Percentiles rank a stretch among this genome's conserved stretches.
These are phyloP conservation scores for Auriculariales sp. DNA, from an alignment of 768 basidiomycete genomes.

Conservation along the genomic window DNA sequence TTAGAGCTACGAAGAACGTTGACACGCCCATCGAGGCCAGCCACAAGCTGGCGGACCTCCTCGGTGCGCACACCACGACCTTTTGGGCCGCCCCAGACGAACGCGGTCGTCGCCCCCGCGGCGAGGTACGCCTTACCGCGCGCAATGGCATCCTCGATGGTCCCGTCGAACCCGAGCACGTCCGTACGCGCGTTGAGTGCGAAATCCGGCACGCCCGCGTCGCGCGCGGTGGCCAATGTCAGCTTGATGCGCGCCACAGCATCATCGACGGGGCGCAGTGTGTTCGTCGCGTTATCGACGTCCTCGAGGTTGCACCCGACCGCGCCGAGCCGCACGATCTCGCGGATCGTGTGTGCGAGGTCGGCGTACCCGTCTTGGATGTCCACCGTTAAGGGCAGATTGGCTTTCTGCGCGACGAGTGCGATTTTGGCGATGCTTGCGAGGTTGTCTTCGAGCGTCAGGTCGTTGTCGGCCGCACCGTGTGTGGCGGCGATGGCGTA, in stretches of 20 bases:
- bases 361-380: conserved; percentile 8
- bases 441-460: conserved; percentile 3
- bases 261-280: neutral
- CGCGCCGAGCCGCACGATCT: conserved; percentile 7
- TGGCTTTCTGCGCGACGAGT: too few species aligned
- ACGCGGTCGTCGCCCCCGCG: conserved; percentile 9
- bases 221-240: neutral
- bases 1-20: too few species aligned
- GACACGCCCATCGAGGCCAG: conserved; percentile 6
- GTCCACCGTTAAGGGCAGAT: conserved; percentile 8
- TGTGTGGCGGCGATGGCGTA: neutral
- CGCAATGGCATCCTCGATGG: conserved; percentile 3
- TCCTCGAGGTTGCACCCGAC: conserved; percentile 8
- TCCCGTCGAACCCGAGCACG: conserved; percentile 4
- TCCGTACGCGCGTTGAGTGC: neutral
- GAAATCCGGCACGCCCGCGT: neutral
- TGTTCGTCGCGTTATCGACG: neutral
- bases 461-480: neutral
- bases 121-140: conserved; percentile 8
- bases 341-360: conserved; percentile 1
- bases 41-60: conserved; percentile 4
- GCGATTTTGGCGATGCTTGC: conserved; percentile 9
- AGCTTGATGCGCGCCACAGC: neutral
- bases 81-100: conserved; percentile 8
- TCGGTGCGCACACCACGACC: neutral